Conservation (phyloP, 139 green algal species). For the Pycnococcus provasolii region DNA sequence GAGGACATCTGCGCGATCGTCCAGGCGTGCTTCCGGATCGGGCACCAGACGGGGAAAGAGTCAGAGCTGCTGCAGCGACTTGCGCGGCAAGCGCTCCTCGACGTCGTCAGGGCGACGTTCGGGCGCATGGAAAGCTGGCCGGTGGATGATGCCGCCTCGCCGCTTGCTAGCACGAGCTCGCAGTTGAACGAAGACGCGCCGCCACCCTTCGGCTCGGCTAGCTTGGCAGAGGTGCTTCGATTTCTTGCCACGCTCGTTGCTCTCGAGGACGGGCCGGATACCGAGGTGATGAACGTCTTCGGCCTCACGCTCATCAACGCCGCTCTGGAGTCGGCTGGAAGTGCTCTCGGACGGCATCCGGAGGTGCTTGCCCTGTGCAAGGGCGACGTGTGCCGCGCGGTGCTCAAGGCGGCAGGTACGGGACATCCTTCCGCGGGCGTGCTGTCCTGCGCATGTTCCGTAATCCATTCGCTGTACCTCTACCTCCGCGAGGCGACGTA, state of each 20-base stretch:
- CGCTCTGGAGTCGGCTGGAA: constrained; percentile 41
- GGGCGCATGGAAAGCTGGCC: constrained; percentile 3
- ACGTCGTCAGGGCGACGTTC: constrained; percentile 7
- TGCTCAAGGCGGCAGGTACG: constrained; percentile 28
- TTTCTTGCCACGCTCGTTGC: constrained; percentile 35
- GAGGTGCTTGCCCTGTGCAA: constrained; percentile 50
- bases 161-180: not conserved
- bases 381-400: constrained; percentile 48
- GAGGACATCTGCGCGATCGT: constrained; percentile 62
- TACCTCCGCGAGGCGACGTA: constrained; percentile 26
- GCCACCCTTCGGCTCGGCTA: constrained; percentile 34
- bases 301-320: constrained; percentile 60
- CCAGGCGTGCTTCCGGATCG: constrained; percentile 69
- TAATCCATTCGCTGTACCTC: constrained; percentile 34
- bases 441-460: constrained; percentile 34
- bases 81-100: constrained; percentile 11
- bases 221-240: constrained; percentile 39
- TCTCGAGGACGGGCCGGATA: constrained; percentile 19
- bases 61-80: constrained; percentile 31
- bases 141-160: not conserved
- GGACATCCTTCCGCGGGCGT: constrained; percentile 18
- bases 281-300: constrained; percentile 47
- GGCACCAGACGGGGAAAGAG: constrained; percentile 53
- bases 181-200: not conserved
- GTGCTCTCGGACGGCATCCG: constrained; percentile 34